Conservation (phyloP, 495 filamentous ascomycete species). For the Xylaria grammica region DNA sequence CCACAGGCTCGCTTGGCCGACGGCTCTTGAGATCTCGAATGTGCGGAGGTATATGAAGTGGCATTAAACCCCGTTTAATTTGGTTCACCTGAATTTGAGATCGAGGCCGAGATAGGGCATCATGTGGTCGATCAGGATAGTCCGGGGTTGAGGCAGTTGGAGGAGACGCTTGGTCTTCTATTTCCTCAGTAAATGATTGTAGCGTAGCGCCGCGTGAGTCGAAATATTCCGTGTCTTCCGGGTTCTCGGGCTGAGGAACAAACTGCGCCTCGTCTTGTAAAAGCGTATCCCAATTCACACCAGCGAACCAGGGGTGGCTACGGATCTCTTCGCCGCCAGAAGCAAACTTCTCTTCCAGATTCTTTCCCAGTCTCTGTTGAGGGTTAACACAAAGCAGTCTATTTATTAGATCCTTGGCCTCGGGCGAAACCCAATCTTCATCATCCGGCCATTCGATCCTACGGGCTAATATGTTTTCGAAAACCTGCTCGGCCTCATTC, state of each 20-base stretch:
- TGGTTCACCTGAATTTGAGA: conserved; percentile 72
- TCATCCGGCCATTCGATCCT: conserved; percentile 87
- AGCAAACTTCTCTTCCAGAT: conserved; percentile 75
- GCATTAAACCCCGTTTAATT: conserved; percentile 87
- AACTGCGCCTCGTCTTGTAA: conserved; percentile 94
- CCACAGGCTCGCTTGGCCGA: conserved; percentile 86
- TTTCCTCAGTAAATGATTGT: conserved; percentile 87
- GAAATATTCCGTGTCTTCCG: conserved; percentile 98
- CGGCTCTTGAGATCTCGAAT: conserved; percentile 87
- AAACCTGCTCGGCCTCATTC: conserved; percentile 87
- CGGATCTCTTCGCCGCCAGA: conserved; percentile 90
- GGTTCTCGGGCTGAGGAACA: conserved; percentile 89
- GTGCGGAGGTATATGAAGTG: conserved; percentile 93
- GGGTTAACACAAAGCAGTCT: conserved; percentile 84
- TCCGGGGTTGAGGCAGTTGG: conserved; percentile 68
- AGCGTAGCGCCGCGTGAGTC: conserved; percentile 89
- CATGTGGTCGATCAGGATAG: conserved; percentile 86
- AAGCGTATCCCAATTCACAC: conserved; percentile 86
- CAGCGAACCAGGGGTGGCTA: conserved; percentile 85
- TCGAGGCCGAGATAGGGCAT: conserved; percentile 88
- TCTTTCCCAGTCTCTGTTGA: conserved; percentile 79
- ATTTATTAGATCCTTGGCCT: conserved; percentile 93
- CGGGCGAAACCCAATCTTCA: conserved; percentile 73
- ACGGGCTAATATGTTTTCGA: conserved; percentile 91
- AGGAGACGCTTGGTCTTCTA: conserved; percentile 87